Base-by-base conservation (phyloP, 345 rosid genomes). In the Corymbia maculata region DNA sequence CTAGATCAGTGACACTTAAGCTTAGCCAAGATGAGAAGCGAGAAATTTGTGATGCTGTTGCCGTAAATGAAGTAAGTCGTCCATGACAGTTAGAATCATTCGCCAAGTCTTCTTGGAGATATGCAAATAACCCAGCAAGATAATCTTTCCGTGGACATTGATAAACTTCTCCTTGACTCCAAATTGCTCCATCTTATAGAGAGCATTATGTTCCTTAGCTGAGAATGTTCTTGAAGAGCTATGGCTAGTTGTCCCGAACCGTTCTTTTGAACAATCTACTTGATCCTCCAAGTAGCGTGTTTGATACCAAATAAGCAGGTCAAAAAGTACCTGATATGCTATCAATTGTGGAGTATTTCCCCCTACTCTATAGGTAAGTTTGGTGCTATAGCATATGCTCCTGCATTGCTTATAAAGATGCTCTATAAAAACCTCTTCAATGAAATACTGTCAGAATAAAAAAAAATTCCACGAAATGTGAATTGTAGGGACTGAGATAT, bases 21-120 rank as follows among this genome's bases (percentile, higher is more conserved):
- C 94, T 91, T 8, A 88, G 85, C 75, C 6, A 86, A 80, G 91
- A 92, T 32, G 14, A 90, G 36, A 51, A 93, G 89, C 86, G 90
- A 90, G 95, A 91, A 91, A 93, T 93, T 16, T 13, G 66, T 84
- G 89, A 90, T 55, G 87, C 89, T 13, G 93, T 93, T 53, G 91
- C 92, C 4, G 15, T 85, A 79, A 91, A 90, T 36, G 94, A 92
- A 88, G 94, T 92, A 13, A 51, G 91, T 47, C 94, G 95, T 22
- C 13, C 6, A 8, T 89, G 92, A 75, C 90, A 88, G 21, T 88
- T 3, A 22, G 68, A 9, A 22, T 11, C 80, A 17, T 88, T 91
- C 22, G 42, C 91, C 9, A 50, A 50, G 8, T 92, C 85, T 55
- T 14, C 17, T 4, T 92, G 90, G 85, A 91, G 90, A 68, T 61